Conservation (phyloP, 331 rosid genomes). For the Acacia pycnantha region DNA sequence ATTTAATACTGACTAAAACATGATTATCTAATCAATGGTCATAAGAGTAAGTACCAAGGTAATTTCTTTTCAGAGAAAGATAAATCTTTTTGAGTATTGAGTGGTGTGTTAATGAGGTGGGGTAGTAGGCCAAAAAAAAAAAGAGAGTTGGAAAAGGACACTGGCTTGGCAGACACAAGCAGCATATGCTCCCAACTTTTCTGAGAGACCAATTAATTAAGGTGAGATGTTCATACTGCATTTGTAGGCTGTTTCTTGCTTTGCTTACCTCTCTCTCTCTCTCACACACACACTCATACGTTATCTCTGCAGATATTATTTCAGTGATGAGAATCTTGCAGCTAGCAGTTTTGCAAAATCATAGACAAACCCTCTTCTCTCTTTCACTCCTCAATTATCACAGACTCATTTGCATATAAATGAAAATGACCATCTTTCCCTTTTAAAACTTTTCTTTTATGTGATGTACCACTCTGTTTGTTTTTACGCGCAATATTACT, state of each 20-base stretch:
- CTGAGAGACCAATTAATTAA: background rate
- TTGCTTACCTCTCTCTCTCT: background rate
- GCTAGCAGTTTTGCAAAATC: slow-evolving; percentile 46
- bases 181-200: slow-evolving; percentile 3
- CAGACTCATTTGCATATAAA: slow-evolving; percentile 33
- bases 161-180: background rate
- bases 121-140: background rate
- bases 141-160: background rate
- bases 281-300: background rate
- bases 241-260: background rate
- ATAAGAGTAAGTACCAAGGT: background rate
- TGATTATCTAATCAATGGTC: background rate
- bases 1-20: background rate
- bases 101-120: background rate
- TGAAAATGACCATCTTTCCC: background rate
- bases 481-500: background rate
- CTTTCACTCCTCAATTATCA: slow-evolving; percentile 50
- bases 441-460: background rate
- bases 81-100: background rate
- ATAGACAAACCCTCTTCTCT: slow-evolving; percentile 40
- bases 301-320: slow-evolving; percentile 32
- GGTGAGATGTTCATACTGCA: background rate
- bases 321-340: slow-evolving; percentile 57
- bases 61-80: background rate
- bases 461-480: background rate